A percentile compares a stretch with the other conserved stretches of the same genome.
These are phyloP conservation scores for Lachnellula suecica DNA, from an alignment of 2,329 filamentous ascomycete species.

Conservation along the genomic window DNA sequence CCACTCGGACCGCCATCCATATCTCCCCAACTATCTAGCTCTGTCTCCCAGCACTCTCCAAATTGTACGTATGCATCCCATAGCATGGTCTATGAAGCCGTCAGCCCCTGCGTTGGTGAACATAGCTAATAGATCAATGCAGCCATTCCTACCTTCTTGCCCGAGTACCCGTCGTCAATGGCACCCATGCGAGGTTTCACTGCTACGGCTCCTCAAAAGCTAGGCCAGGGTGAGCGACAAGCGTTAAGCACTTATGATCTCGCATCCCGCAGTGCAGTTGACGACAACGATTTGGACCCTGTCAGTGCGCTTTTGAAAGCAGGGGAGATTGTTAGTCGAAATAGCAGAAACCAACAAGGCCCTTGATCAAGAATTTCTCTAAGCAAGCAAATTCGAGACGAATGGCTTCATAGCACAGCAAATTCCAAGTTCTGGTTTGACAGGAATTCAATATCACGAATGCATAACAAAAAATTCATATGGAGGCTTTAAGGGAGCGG, in stretches of 20 bases:
- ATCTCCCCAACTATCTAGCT: slow-evolving; percentile 26
- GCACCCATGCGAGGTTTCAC: slow-evolving; percentile 25
- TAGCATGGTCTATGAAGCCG: too few relatives aligned
- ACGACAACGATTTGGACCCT: slow-evolving; percentile 47
- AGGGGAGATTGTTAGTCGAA: slow-evolving; percentile 56
- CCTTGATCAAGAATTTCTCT: slow-evolving; percentile 2
- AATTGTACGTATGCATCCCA: slow-evolving; percentile 25
- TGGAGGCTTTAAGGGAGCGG: not conserved
- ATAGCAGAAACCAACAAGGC: slow-evolving; percentile 18
- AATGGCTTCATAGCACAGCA: too few relatives aligned
- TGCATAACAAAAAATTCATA: not conserved
- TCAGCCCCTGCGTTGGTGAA: too few relatives aligned
- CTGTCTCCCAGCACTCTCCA: slow-evolving; percentile 23
- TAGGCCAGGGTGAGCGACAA: slow-evolving; percentile 10
- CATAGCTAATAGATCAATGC: not conserved
- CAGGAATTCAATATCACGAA: not conserved
- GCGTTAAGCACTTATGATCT: slow-evolving; percentile 18
- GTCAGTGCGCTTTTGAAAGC: slow-evolving; percentile 59
- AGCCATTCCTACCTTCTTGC: not conserved
- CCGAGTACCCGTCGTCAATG: slow-evolving; percentile 19
- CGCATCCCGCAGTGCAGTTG: slow-evolving; percentile 23
- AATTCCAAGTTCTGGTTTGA: too few relatives aligned
- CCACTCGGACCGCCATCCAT: slow-evolving; percentile 27
- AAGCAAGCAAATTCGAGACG: too few relatives aligned
- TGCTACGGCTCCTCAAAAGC: slow-evolving; percentile 8